Evolutionary conservation across 2,329 filamentous ascomycete genomes (phyloP), one percentile per base, ranked within the genome.

Genomic region (Grosmannia clavigera): DNA sequence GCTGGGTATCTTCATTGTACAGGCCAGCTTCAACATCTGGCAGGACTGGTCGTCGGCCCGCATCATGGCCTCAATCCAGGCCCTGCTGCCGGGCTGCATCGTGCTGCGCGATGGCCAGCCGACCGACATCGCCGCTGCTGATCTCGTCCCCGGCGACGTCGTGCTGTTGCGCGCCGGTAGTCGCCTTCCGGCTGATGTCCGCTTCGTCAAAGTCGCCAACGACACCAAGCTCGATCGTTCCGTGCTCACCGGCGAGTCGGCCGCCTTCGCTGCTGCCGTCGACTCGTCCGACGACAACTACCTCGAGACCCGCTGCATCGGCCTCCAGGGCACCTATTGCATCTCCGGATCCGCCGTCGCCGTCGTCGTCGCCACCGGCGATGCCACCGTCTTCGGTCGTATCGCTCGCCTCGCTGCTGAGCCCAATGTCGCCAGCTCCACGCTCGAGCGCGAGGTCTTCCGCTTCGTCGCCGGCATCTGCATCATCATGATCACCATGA

Each of bases 21-120:
- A 87, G 66, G 87, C 85, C 19, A 80, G 75, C 3, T 91, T 90
- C 73, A 85, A 85, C 67, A 80, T 81, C 67, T 87, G 79, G 76
- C 83, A 86, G 67, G 88, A 92, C 68, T 92, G 87, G 81, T 89
- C 86, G 2, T 87, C 86, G 0, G 86, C 82, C 1, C 76, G 84
- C 5, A 87, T 90, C 60, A 92, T 92, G 88, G 81, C 83, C 22
- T 89, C 86, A 0, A 92, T 92, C 68, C 88, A 85, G 55, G 85
- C 81, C 22, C 88, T 92, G 87, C 76, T 92, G n/a, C 88, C 88
- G 0, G 87, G 74, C 84, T n/a, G n/a, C n/a, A n/a, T n/a, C 31
- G 77, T 87, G 9, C 72, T 87, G 7, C 81, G 87, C 25, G 81
- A 88, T 64, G 80, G 83, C 1, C 67, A 69, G 63, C 67, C 73